These are phyloP conservation scores for Globisporangium abappressorium DNA, from an alignment of 352 stramenopile genomes.

Conservation along the genomic window DNA sequence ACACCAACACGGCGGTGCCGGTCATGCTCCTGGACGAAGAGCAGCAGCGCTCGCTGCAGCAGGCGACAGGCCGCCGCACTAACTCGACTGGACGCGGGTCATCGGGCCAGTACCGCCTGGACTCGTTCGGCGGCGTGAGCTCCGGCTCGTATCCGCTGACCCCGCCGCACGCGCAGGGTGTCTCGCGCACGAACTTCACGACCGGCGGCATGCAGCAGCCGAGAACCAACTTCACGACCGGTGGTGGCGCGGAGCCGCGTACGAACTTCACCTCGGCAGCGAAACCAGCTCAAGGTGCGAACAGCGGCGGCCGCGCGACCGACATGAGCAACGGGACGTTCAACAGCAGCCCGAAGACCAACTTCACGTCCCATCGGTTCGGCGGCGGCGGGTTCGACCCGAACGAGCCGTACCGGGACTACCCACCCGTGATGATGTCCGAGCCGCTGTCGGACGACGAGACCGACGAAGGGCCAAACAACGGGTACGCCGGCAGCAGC, in stretches of 20 bases:
- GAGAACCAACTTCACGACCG: conserved; percentile 35
- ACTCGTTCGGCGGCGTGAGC: conserved; percentile 12
- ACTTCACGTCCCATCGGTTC: conserved; percentile 37
- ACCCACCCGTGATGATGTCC: conserved; percentile 13
- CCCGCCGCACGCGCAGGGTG: conserved; percentile 16
- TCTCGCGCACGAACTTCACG: conserved; percentile 29
- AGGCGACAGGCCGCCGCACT: conserved; percentile 3
- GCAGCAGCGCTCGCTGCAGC: conserved; percentile 42
- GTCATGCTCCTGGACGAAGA: conserved; percentile 58
- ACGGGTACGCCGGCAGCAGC: conserved; percentile 26
- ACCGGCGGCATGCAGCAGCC: conserved; percentile 7
- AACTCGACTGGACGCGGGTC: conserved; percentile 15
- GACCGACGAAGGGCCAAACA: neutral
- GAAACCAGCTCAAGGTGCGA: neutral
- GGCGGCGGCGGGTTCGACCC: conserved; percentile 7
- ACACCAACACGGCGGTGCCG: conserved; percentile 1
- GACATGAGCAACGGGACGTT: conserved; percentile 14
- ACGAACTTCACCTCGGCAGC: conserved; percentile 11
- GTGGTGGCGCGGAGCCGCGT: neutral
- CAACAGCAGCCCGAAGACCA: conserved; percentile 36
- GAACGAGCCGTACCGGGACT: conserved; percentile 10
- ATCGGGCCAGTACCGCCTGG: neutral
- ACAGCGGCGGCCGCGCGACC: neutral
- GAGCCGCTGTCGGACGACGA: conserved; percentile 16
- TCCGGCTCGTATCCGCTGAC: conserved; percentile 25